Evolutionary conservation across 306 rosid species (phyloP), one percentile per base, ranked within the genome.

Genomic region (Ammopiptanthus mongolicus): DNA sequence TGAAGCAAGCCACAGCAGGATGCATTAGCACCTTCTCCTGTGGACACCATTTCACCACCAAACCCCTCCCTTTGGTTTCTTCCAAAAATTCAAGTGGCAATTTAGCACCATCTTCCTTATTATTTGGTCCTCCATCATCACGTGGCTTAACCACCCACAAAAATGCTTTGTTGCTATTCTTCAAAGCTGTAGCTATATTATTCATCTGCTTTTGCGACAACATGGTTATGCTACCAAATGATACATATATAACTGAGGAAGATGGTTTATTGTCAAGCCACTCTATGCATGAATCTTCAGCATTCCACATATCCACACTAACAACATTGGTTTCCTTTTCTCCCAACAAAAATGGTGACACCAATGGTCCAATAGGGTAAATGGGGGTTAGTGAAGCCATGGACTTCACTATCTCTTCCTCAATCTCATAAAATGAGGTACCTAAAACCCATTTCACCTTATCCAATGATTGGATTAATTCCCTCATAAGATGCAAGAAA

Each of bases 371-470:
- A 53, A 88, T 61, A 0, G 88, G 59, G 31, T 39, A 28, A n/a
- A 90, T 57, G 0, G 88, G 88, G 19, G 53, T 28, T 11, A 86
- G 44, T 0, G 81, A 63, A 21, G 55, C 78, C 87, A 90, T 75
- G 12, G 91, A 82, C 0, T 61, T 81, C 29, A 86, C 80, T 21
- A 80, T 72, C 39, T 83, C 89, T n/a, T 84, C 62, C 65, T 86
- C 92, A 5, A 88, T 79, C 72, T 90, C 89, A 22, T 22, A 70
- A 76, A 81, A 80, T 0, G 96, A 90, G 39, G 81, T 4, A n/a
- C 90, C 89, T 6, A 90, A 47, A 62, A 82, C 79, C 89, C 96
- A 90, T 0, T 51, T 84, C 46, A 83, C 92, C 11, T 86, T 82
- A 6, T 70, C 77, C 78, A 86, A 42, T n/a, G 41, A 28, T 0